Base-by-base conservation (phyloP, 768 basidiomycete genomes). In the Tricholoma furcatifolium region DNA sequence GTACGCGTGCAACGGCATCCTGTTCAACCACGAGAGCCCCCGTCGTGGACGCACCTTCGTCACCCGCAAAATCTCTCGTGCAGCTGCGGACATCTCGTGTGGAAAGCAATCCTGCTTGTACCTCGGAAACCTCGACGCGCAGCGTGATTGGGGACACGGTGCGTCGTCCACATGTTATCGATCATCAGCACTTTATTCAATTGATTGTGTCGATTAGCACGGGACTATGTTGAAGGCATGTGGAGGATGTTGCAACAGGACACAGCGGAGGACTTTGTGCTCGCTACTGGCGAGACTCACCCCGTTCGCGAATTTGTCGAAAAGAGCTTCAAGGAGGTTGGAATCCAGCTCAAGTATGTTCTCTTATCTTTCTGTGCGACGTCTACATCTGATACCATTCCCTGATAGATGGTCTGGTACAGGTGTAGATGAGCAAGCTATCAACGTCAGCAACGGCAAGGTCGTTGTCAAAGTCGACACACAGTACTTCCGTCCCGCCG, bases 91-190 rank as follows among this genome's bases (percentile, higher is more conserved):
- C 65, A 98, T 98, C 64, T 78, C 79, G 53, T 70, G 93, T 44
- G 92, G 91, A 50, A 95, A 96, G 75, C 91, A 94, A 67, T 72
- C 82, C 51, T 93, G 93, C 65, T 71, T 98, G 61, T 98, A 94
- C 72, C 81, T 98, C 34, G 95, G 95, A 48, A 98, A 98, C 71
- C 63, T 98, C 54, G 94, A 97, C 69, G 90, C 96, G 8, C 83
- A 88, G 70, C 91, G 95, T 70, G 95, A 98, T 69, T 98, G 95
- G 95, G 95, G 95, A 62, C 95, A 98, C 70, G 94, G 90, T 91
- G 53, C 47, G 82, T 71, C 36, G 31, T 47, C 38, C 15, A 30
- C 44, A 20, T 44, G 34, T 54, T n/a, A 38, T 44, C 24, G 36
- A 38, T 2, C 30, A 21, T 39, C 44, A 6, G 7, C 12, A 31